phyloP scores from a whole-genome alignment of 495 filamentous ascomycete genomes.

The Entonaema liquescens region DNA sequence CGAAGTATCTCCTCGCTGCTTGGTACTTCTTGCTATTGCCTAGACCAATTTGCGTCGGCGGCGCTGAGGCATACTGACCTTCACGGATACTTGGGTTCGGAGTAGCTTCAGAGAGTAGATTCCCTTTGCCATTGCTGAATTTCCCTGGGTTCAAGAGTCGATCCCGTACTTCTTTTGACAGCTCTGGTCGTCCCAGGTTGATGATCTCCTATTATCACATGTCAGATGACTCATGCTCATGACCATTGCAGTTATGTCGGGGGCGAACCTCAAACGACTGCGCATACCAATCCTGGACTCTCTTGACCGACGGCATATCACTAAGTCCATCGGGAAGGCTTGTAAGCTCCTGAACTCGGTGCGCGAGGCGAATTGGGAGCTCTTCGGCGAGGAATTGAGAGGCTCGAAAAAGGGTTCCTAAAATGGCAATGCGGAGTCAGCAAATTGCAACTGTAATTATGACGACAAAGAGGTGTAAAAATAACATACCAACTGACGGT shows the following conservation, averaged over 20 bases:
- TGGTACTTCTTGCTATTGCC: slow-evolving; percentile 62
- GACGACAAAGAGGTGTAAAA: slow-evolving; percentile 14
- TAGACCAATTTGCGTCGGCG: slow-evolving; percentile 61
- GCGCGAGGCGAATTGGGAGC: slow-evolving; percentile 94
- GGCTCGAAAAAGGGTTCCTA: slow-evolving; percentile 94
- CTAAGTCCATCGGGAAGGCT: slow-evolving; percentile 96
- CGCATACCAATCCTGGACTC: slow-evolving; percentile 97
- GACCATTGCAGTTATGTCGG: slow-evolving; percentile 7
- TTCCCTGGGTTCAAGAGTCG: slow-evolving; percentile 78
- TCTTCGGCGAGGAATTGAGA: slow-evolving; percentile 99
- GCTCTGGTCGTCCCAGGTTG: slow-evolving; percentile 75
- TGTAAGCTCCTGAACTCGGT: slow-evolving; percentile 91
- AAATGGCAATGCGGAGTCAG: slow-evolving; percentile 38
- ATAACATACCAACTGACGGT: slow-evolving; percentile 78
- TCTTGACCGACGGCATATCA: slow-evolving; percentile 97
- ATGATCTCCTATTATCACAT: slow-evolving; percentile 80
- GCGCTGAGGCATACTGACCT: slow-evolving; percentile 86
- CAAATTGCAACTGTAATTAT: slow-evolving; percentile 29
- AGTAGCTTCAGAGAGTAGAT: slow-evolving; percentile 79
- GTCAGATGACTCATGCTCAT: slow-evolving; percentile 42
- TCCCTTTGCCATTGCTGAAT: slow-evolving; percentile 61
- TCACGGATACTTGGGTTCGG: slow-evolving; percentile 88
- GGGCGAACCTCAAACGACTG: slow-evolving; percentile 94
- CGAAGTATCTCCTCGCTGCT: slow-evolving; percentile 80
- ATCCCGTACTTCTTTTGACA: slow-evolving; percentile 79